Evolutionary conservation across 345 rosid species (phyloP), one percentile per base, ranked within the genome.

Genomic region (Acer campestre): DNA sequence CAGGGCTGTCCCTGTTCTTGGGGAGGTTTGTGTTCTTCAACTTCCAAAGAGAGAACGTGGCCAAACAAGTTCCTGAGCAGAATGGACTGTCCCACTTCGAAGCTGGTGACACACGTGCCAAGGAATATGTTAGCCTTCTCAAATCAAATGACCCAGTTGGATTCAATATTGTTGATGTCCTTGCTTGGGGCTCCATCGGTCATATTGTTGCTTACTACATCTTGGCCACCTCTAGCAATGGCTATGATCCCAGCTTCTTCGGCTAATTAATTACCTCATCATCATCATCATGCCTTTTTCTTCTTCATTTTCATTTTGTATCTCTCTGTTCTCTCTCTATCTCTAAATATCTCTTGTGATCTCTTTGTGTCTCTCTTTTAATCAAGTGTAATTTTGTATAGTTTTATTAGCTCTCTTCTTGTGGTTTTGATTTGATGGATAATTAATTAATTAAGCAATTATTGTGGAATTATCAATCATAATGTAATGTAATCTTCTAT

Each of bases 171-270:
- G 97, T 96, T 25, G 99, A 96, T 83, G 99, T 96, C 48, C 97
- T 96, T 82, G 95, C 98, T 49, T 96, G 99, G 99, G 99, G 98
- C 1, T 94, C 98, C 62, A 92, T 96, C 48, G 99, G 99, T 66
- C 98, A 96, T 82, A 91, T 96, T 53, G 97, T 91, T 65, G 99
- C 99, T 74, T 96, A 96, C 81, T 96, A 96, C 84, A 89, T 96
- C 89, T 84, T 96, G 85, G 99, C 99, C 51, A 96, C 99, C 79
- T 82, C 94, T 53, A 91, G 97, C 93, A 96, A 94, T 77, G 98
- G 95, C 79, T 96, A 96, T 65, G 89, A 96, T 73, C 98, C 98
- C 25, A 90, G 81, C 38, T 93, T 91, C 98, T 93, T 93, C 40
- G 79, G 76, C n/a, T 88, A 76, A 82, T 70, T n/a, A n/a, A n/a